A percentile compares a stretch with the other conserved stretches of the same genome.
Evolutionary conservation across 2,329 filamentous ascomycete species (phyloP).

Genomic region (Pseudocercospora eumusae): DNA sequence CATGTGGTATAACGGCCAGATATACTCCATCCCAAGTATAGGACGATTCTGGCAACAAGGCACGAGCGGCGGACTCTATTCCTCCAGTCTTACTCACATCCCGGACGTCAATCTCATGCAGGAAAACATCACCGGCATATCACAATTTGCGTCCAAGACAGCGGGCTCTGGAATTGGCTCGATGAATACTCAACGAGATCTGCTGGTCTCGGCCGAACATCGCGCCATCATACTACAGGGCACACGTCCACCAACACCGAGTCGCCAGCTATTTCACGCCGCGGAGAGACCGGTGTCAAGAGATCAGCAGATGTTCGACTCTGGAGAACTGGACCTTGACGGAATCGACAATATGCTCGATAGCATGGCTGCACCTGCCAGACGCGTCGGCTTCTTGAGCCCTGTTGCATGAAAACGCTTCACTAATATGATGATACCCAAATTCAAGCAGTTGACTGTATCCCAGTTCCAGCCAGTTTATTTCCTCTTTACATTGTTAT

Average conservation of each 20-base stretch:
- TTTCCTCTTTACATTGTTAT: not conserved
- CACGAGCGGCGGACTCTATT: conserved; percentile 39
- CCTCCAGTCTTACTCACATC: conserved; percentile 46
- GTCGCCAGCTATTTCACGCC: conserved; percentile 38
- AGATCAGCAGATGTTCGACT: conserved; percentile 49
- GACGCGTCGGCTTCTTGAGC: conserved; percentile 42
- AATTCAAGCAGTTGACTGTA: conserved; percentile 2
- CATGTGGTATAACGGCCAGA: conserved; percentile 49
- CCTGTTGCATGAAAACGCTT: conserved; percentile 20
- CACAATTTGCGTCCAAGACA: conserved; percentile 44
- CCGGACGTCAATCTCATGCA: conserved; percentile 46
- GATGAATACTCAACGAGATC: conserved; percentile 49
- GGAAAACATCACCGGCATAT: conserved; percentile 47
- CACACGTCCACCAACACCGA: conserved; percentile 37
- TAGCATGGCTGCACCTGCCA: conserved; percentile 37
- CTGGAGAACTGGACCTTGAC: conserved; percentile 50
- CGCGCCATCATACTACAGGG: conserved; percentile 47
- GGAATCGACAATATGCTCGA: conserved; percentile 52
- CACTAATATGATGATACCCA: conserved; percentile 18
- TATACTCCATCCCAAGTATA: conserved; percentile 50
- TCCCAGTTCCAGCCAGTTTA: conserved; percentile 3
- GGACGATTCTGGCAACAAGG: conserved; percentile 49
- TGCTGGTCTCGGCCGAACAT: conserved; percentile 48
- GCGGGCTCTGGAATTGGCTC: conserved; percentile 41
- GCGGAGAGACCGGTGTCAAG: conserved; percentile 27